A percentile compares a stretch with the other conserved stretches of the same genome.
Conservation (phyloP, 805 yeast species). For the Candida ulmi region DNA sequence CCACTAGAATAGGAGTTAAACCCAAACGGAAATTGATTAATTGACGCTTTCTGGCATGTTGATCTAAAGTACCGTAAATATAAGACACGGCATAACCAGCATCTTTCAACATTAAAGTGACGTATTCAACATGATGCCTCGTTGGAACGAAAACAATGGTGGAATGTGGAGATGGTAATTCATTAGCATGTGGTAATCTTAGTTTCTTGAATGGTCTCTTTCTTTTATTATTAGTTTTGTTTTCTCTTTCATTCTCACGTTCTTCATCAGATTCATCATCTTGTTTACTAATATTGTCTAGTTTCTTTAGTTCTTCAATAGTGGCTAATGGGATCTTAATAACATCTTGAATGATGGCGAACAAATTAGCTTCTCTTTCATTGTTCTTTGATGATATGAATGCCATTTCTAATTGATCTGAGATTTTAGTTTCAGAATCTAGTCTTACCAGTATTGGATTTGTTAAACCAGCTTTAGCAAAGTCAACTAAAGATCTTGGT, state of each 20-base stretch:
- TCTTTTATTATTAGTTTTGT: constrained; percentile 26
- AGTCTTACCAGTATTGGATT: constrained; percentile 90
- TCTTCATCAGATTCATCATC: constrained; percentile 45
- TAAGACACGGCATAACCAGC: constrained; percentile 86
- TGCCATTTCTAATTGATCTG: constrained; percentile 88
- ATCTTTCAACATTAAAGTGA: constrained; percentile 60
- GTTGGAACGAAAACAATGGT: constrained; percentile 96
- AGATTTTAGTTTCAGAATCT: constrained; percentile 87
- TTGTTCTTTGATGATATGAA: constrained; percentile 74
- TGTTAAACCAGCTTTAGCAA: constrained; percentile 92
- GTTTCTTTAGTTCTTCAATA: constrained; percentile 53
- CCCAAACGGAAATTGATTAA: constrained; percentile 82
- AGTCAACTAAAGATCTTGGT: constrained; percentile 87
- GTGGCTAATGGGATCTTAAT: constrained; percentile 82
- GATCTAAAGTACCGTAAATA: constrained; percentile 93
- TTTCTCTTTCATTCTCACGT: constrained; percentile 40
- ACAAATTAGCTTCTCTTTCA: constrained; percentile 85
- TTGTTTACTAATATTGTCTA: constrained; percentile 38
- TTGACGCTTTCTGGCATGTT: constrained; percentile 88
- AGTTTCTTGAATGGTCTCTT: constrained; percentile 41
- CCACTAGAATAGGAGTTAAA: constrained; percentile 79
- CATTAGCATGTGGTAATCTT: constrained; percentile 72
- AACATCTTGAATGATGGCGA: constrained; percentile 73
- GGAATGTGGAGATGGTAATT: constrained; percentile 76
- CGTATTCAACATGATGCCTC: constrained; percentile 94